Percentiles rank a stretch among this genome's conserved stretches.
Conservation (phyloP, 2,329 filamentous ascomycete genomes). For the Sporothrix dimorphospora region DNA sequence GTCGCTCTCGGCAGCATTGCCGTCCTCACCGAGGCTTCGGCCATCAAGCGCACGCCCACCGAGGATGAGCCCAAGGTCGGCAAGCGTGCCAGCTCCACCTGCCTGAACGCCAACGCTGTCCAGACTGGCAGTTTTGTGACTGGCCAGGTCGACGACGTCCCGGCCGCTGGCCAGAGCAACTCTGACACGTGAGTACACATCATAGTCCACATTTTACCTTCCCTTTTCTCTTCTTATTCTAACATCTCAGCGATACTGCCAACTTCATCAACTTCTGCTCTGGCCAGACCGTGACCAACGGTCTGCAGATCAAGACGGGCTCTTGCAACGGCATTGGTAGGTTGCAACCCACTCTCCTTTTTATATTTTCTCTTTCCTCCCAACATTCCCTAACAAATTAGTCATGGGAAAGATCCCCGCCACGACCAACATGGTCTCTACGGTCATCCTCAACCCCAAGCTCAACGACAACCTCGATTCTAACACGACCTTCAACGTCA, state of each 20-base stretch:
- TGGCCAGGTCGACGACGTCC: slow-evolving; percentile 49
- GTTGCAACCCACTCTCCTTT: slow-evolving; percentile 37
- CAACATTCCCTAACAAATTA: slow-evolving; percentile 35
- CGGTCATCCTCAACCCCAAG: slow-evolving; percentile 56
- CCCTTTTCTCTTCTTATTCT: slow-evolving; percentile 7
- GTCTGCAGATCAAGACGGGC: slow-evolving; percentile 58
- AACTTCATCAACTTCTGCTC: slow-evolving; percentile 70
- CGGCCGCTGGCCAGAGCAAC: slow-evolving; percentile 52
- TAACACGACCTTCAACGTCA: slow-evolving; percentile 56
- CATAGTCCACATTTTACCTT: not conserved
- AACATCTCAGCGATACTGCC: slow-evolving; percentile 50
- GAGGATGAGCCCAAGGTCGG: slow-evolving; percentile 38
- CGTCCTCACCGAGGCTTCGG: slow-evolving; percentile 50
- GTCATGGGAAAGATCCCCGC: slow-evolving; percentile 64
- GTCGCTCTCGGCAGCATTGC: slow-evolving; percentile 54
- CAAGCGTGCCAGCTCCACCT: slow-evolving; percentile 39
- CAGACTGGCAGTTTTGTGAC: slow-evolving; percentile 55
- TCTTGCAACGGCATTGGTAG: slow-evolving; percentile 67
- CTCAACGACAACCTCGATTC: slow-evolving; percentile 53
- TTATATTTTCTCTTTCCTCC: not conserved
- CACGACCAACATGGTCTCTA: slow-evolving; percentile 60
- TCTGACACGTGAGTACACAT: slow-evolving; percentile 53
- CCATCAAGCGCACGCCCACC: slow-evolving; percentile 47
- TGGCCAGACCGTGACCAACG: slow-evolving; percentile 62
- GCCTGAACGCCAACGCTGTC: slow-evolving; percentile 49